Evolutionary conservation across 768 basidiomycete genomes (phyloP).

Genomic region (Panaeolus papilionaceus): DNA sequence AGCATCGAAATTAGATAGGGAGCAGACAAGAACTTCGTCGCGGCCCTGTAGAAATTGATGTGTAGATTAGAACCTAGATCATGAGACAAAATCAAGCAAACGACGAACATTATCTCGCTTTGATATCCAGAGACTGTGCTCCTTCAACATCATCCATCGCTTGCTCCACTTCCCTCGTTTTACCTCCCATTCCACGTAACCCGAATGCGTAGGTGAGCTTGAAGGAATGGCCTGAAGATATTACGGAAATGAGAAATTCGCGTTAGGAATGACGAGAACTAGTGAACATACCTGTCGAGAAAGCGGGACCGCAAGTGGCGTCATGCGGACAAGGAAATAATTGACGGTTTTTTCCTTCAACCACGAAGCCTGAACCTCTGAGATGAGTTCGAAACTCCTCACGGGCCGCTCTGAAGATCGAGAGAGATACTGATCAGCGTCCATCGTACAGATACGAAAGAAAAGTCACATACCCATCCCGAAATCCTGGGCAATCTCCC

Average conservation of each 20-base stretch:
- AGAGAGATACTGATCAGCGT: slow-evolving; percentile 16
- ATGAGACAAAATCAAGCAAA: not conserved
- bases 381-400: slow-evolving; percentile 83
- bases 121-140: slow-evolving; percentile 85
- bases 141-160: slow-evolving; percentile 85
- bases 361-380: slow-evolving; percentile 87
- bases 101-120: slow-evolving; percentile 84
- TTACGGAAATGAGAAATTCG: slow-evolving; percentile 18
- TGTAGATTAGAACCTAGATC: slow-evolving; percentile 15
- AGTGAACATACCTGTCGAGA: slow-evolving; percentile 58
- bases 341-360: slow-evolving; percentile 84
- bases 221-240: slow-evolving; percentile 45
- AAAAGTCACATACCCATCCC: slow-evolving; percentile 76
- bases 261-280: not conserved
- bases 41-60: slow-evolving; percentile 62
- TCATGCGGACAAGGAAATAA: slow-evolving; percentile 79
- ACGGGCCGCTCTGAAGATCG: slow-evolving; percentile 80
- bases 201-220: slow-evolving; percentile 51
- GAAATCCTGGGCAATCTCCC: slow-evolving; percentile 88
- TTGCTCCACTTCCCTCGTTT: slow-evolving; percentile 97
- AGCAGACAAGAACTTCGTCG: slow-evolving; percentile 83
- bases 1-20: slow-evolving; percentile 87
- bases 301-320: slow-evolving; percentile 65
- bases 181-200: slow-evolving; percentile 87
- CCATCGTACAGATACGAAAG: slow-evolving; percentile 4